Percentiles rank a stretch among this genome's conserved stretches.
Conservation (phyloP, 768 basidiomycete species). For the Antrodiella citrinella region DNA sequence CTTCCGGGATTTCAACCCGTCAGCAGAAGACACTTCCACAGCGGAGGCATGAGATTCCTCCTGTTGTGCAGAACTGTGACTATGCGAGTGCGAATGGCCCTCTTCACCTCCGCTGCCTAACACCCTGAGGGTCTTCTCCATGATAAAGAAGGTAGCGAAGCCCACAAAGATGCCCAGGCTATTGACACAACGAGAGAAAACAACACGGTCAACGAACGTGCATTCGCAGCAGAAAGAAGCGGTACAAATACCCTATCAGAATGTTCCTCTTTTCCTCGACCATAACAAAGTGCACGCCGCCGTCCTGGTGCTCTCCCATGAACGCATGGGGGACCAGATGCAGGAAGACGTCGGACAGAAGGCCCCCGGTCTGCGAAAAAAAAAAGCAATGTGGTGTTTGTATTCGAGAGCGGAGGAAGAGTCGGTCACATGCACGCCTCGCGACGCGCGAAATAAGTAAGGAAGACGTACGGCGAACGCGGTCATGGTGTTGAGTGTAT, state of each 20-base stretch:
- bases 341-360: slow-evolving; percentile 88
- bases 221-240: slow-evolving; percentile 1
- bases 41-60: slow-evolving; percentile 39
- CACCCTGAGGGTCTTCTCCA: slow-evolving; percentile 87
- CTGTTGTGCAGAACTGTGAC: slow-evolving; percentile 50
- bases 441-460: too few species aligned
- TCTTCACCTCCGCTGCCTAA: slow-evolving; percentile 50
- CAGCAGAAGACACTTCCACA: slow-evolving; percentile 29
- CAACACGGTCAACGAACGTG: neutral
- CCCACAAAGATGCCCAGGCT: slow-evolving; percentile 80
- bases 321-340: slow-evolving; percentile 90
- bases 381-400: too few species aligned
- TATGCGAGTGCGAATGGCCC: slow-evolving; percentile 38
- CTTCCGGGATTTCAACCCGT: slow-evolving; percentile 43
- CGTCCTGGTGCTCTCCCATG: slow-evolving; percentile 77
- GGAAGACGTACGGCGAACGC: slow-evolving; percentile 69
- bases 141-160: slow-evolving; percentile 86
- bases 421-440: slow-evolving; percentile 1
- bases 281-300: slow-evolving; percentile 68
- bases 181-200: slow-evolving; percentile 3
- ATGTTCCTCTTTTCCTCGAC: slow-evolving; percentile 91
- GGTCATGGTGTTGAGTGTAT: slow-evolving; percentile 90
- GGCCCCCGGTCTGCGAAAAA: slow-evolving; percentile 63
- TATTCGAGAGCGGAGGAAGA: neutral
- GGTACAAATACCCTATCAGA: slow-evolving; percentile 79